phyloP scores from a whole-genome alignment of 1,139 yeast species.

The Zygosaccharomyces pseudobailii region DNA sequence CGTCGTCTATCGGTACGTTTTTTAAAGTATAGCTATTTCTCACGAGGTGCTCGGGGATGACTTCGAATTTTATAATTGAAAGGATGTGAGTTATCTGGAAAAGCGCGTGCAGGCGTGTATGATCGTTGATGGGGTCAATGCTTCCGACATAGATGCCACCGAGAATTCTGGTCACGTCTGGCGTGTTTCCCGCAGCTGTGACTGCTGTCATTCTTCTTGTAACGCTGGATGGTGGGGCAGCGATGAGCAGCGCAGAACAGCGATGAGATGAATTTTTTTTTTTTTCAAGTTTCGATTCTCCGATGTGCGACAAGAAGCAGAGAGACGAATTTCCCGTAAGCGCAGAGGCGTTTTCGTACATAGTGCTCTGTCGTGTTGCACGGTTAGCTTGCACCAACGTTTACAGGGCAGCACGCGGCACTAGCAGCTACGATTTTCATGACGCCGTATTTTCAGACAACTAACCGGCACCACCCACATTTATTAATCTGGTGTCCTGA shows the following conservation, averaged over 20 bases:
- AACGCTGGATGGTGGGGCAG: not conserved
- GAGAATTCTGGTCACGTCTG: slow-evolving; percentile 43
- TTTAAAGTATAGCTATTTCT: slow-evolving; percentile 48
- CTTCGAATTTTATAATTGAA: slow-evolving; percentile 61
- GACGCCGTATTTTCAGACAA: too few relatives aligned
- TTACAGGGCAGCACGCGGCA: too few relatives aligned
- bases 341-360: too few relatives aligned
- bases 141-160: slow-evolving; percentile 66
- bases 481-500: too few relatives aligned
- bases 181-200: slow-evolving; percentile 9
- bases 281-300: not conserved
- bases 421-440: too few relatives aligned
- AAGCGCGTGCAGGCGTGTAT: slow-evolving; percentile 41
- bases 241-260: not conserved
- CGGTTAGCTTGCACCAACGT: too few relatives aligned
- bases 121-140: slow-evolving; percentile 47
- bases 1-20: slow-evolving; percentile 69
- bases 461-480: too few relatives aligned
- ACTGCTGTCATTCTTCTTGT: not conserved
- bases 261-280: slow-evolving; percentile 1
- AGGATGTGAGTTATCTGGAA: slow-evolving; percentile 63
- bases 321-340: too few relatives aligned
- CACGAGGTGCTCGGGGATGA: slow-evolving; percentile 45
- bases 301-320: not conserved
- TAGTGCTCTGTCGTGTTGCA: too few relatives aligned